Conservation (phyloP, 257 asterid species). For the Asclepias syriaca region DNA sequence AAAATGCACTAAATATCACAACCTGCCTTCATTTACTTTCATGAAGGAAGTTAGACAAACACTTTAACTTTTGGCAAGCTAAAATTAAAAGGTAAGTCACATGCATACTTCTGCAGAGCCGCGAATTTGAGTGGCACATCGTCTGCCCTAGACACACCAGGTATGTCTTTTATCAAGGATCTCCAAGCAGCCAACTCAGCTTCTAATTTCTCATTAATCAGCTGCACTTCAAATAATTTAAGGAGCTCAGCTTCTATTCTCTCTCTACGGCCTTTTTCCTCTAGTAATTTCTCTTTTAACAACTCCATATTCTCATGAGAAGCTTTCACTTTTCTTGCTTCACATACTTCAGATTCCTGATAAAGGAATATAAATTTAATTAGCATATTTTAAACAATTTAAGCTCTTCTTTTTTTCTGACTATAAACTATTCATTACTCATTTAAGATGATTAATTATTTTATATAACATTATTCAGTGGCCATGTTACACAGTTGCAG, state of each 20-base stretch:
- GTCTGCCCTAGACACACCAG: constrained; percentile 78
- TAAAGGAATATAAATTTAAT: constrained; percentile 16
- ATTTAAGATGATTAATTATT: not conserved
- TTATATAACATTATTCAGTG: not conserved
- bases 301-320: constrained; percentile 64
- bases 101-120: constrained; percentile 69
- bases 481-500: not conserved
- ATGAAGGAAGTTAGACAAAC: not conserved
- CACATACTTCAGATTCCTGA: constrained; percentile 90
- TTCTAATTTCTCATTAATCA: constrained; percentile 52
- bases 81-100: constrained; percentile 12
- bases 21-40: not conserved
- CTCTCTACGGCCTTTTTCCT: constrained; percentile 78
- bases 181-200: constrained; percentile 82
- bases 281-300: constrained; percentile 79
- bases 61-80: not conserved
- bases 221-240: constrained; percentile 49
- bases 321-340: constrained; percentile 76
- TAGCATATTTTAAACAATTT: not conserved
- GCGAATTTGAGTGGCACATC: constrained; percentile 65
- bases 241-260: constrained; percentile 77
- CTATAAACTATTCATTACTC: not conserved
- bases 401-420: not conserved
- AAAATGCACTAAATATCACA: not conserved
- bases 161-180: constrained; percentile 68